Evolutionary conservation across 306 rosid species (phyloP), one percentile per base, ranked within the genome.

Genomic region (Gynostemma pentaphyllum): DNA sequence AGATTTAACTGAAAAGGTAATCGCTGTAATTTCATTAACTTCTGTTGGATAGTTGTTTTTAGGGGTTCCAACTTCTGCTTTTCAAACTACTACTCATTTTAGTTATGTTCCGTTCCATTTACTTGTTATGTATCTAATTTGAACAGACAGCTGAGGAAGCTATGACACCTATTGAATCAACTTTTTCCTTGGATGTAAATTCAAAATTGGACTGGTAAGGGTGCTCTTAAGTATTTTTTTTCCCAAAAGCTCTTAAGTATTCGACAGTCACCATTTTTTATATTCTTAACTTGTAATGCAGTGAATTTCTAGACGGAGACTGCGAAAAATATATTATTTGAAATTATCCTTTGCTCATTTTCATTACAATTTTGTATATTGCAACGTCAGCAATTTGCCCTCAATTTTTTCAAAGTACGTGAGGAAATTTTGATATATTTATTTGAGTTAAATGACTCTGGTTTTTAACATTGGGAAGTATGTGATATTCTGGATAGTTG

Each of bases 101-200:
- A 13, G 24, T n/a, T n/a, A n/a, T n/a, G n/a, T n/a, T n/a, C n/a
- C n/a, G n/a, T 30, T 57, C 27, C 36, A 0, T 47, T 12, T 5
- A 9, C 1, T 16, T 16, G 1, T 63, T 63, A 40, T 13, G 2
- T 44, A 52, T 24, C 64, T 5, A 62, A 41, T 70, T 51, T 53
- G 55, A 68, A 61, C 80, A 90, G 97, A 90, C 87, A 48, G 97
- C 97, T 59, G 96, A 85, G 76, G 95, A 81, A 78, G 97, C 97
- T 29, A 90, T 87, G 97, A 90, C 96, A 18, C 97, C 97, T 57
- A 90, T 90, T 72, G 97, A 90, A 66, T 90, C 97, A 32, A 85
- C 97, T 47, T 90, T 90, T 72, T 90, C 97, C 48, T 76, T 90
- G 79, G 89, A 87, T 77, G 96, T 90, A 22, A 83, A 87, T 73